Evolutionary conservation across 331 rosid species (phyloP), one percentile per base, ranked within the genome.

Genomic region (Dryas integrifolia): DNA sequence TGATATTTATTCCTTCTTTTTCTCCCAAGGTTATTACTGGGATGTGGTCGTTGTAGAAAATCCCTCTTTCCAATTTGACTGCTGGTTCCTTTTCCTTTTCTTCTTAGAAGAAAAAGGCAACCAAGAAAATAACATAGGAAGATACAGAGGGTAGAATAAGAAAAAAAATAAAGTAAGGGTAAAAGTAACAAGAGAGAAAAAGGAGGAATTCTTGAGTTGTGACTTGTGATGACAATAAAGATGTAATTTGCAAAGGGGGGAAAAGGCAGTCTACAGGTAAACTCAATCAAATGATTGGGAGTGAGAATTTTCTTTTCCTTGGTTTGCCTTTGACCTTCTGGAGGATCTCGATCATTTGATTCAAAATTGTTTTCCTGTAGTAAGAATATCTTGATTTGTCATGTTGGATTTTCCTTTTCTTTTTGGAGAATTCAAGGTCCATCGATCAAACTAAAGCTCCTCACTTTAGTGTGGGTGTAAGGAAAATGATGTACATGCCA

Each of bases 41-140:
- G 44, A 24, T 66, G 21, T 40, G 50, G 18, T 53, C 2, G 40
- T 5, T 40, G 1, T 11, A 1, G 30, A 43, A 24, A 57, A 44
- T 6, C 53, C n/a, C 21, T 4, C 12, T 35, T 12, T 79, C 38
- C 58, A 79, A 65, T 45, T 77, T 80, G 79, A 67, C 39, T 56
- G 61, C 61, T 61, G 15, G 40, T 46, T 71, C 26, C 46, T 5
- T 70, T 52, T 18, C 6, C 5, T 47, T 44, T 76, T 41, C 16
- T 38, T 39, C 57, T 60, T 12, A 14, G 55, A 14, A 5, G 14
- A 53, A 45, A 44, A 57, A 64, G 69, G 61, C 7, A 5, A 13
- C 8, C 59, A 35, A 1, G 35, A 30, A 9, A 49, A 71, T 10
- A 10, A 2, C 49, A 44, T n/a, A 41, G 74, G 67, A 65, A n/a